These are phyloP conservation scores for Fonsecaea nubica DNA, from an alignment of 2,329 filamentous ascomycete species.

Conservation along the genomic window DNA sequence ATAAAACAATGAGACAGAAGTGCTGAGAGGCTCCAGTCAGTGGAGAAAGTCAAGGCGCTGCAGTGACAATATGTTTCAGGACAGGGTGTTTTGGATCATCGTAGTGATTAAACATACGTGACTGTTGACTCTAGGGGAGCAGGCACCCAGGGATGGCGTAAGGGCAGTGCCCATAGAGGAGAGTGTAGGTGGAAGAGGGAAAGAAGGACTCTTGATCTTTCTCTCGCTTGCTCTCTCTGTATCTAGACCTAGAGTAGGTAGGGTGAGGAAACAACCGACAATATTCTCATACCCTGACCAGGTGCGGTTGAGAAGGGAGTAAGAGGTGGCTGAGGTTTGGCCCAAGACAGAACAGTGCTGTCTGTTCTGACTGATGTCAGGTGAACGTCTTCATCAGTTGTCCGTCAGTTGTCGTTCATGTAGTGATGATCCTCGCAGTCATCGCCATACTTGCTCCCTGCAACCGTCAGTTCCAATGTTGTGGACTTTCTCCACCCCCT, in stretches of 20 bases:
- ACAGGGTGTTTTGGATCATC: neutral
- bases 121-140: neutral
- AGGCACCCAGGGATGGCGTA: neutral
- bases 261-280: neutral
- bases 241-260: neutral
- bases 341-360: neutral
- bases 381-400: neutral
- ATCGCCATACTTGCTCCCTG: neutral
- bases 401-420: neutral
- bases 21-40: neutral
- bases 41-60: neutral
- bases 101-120: neutral
- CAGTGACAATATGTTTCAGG: neutral
- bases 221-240: neutral
- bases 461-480: neutral
- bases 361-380: neutral
- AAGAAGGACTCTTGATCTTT: neutral
- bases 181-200: neutral
- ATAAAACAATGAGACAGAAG: slow-evolving; percentile 12
- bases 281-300: neutral
- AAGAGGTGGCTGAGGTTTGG: neutral
- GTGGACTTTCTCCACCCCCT: neutral
- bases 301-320: neutral
- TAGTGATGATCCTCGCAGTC: neutral
- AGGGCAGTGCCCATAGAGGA: neutral